phyloP scores from a whole-genome alignment of 1,284 basidiomycete genomes.

The Puccinia sorghi region DNA sequence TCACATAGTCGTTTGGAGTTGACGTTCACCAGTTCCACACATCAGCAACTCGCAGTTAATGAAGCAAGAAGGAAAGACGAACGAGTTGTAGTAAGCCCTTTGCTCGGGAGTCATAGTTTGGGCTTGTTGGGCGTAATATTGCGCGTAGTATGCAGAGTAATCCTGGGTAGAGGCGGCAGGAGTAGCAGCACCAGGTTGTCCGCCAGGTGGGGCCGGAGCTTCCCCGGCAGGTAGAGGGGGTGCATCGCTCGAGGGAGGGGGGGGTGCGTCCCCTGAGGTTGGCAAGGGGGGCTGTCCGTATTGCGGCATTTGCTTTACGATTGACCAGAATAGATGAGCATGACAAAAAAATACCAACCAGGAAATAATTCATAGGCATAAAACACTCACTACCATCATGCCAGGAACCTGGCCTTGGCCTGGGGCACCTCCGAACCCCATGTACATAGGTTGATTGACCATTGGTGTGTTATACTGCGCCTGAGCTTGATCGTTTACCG shows the following conservation, averaged over 20 bases:
- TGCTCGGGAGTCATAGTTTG: slow-evolving; percentile 47
- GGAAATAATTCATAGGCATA: background rate
- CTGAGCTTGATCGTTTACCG: slow-evolving; percentile 58
- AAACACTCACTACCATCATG: slow-evolving; percentile 32
- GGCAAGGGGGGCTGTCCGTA: slow-evolving; percentile 50
- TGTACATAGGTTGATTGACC: slow-evolving; percentile 46
- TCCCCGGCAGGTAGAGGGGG: slow-evolving; percentile 66
- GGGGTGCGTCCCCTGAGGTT: slow-evolving; percentile 57
- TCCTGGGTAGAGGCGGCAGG: slow-evolving; percentile 51
- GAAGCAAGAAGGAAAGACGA: background rate
- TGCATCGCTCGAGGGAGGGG: slow-evolving; percentile 66
- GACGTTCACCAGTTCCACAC: background rate
- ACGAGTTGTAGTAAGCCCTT: slow-evolving; percentile 49
- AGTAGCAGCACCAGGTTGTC: slow-evolving; percentile 53
- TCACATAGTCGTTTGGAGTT: background rate
- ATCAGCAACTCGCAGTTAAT: background rate
- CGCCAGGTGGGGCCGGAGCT: slow-evolving; percentile 56
- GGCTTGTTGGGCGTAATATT: slow-evolving; percentile 49
- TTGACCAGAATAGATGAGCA: background rate
- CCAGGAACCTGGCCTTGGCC: slow-evolving; percentile 26
- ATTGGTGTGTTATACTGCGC: slow-evolving; percentile 48
- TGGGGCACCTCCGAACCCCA: slow-evolving; percentile 36
- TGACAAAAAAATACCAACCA: no score
- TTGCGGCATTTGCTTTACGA: slow-evolving; percentile 57
- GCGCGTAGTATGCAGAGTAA: slow-evolving; percentile 52